A percentile compares a stretch with the other conserved stretches of the same genome.
Conservation (phyloP, 192 early-diverging fungal species). For the Linnemannia exigua region DNA sequence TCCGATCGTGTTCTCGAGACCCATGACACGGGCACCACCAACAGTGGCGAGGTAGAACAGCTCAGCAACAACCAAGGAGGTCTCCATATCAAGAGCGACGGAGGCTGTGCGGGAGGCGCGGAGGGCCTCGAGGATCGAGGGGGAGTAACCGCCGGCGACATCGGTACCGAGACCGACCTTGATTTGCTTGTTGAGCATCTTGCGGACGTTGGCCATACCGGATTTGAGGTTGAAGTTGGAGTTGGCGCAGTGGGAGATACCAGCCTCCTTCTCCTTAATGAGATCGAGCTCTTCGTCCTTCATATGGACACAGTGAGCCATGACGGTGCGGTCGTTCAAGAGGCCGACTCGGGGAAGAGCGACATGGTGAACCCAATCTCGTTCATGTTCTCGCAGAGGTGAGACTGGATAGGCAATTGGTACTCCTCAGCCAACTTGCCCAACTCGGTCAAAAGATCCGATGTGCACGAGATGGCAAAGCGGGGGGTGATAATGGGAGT, state of each 20-base stretch:
- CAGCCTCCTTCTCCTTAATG: slow-evolving; percentile 73
- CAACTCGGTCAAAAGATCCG: slow-evolving; percentile 76
- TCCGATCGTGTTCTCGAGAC: slow-evolving; percentile 80
- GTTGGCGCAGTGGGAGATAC: slow-evolving; percentile 93
- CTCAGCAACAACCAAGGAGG: slow-evolving; percentile 76
- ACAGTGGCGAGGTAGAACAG: slow-evolving; percentile 90
- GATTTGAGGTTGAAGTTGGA: slow-evolving; percentile 90
- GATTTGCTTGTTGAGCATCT: slow-evolving; percentile 76
- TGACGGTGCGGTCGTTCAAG: slow-evolving; percentile 80
- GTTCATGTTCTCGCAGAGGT: slow-evolving; percentile 86
- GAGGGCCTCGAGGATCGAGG: slow-evolving; percentile 90
- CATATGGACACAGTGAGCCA: slow-evolving; percentile 97
- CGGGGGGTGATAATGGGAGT: slow-evolving; percentile 93
- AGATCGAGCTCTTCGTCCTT: slow-evolving; percentile 77
- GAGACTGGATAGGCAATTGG: slow-evolving; percentile 91
- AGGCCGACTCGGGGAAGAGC: slow-evolving; percentile 81
- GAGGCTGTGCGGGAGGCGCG: slow-evolving; percentile 83
- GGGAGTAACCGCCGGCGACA: slow-evolving; percentile 89
- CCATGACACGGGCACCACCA: slow-evolving; percentile 89
- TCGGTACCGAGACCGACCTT: slow-evolving; percentile 97
- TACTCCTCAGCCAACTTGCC: slow-evolving; percentile 79
- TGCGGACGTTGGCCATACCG: slow-evolving; percentile 86
- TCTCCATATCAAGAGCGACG: slow-evolving; percentile 72
- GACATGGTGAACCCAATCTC: slow-evolving; percentile 83
- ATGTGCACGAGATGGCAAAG: slow-evolving; percentile 90